A percentile compares a stretch with the other conserved stretches of the same genome.
These are phyloP conservation scores for Tarenaya hassleriana DNA, from an alignment of 345 rosid species.

Conservation along the genomic window DNA sequence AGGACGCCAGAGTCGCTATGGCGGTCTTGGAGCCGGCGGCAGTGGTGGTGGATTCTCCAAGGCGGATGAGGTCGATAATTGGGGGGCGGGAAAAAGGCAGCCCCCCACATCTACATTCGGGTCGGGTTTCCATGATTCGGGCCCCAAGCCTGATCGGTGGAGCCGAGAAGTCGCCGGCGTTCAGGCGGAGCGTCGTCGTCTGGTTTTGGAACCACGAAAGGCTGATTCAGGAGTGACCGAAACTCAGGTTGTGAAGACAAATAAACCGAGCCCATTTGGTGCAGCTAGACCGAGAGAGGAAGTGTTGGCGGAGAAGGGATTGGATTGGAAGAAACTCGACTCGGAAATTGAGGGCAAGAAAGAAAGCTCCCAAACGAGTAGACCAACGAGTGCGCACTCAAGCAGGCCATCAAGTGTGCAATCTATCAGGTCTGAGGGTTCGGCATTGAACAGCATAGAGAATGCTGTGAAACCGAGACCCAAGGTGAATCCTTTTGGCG, in stretches of 20 bases:
- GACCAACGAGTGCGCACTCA: constrained; percentile 26
- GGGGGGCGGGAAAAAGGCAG: constrained; percentile 57
- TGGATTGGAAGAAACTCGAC: constrained; percentile 90
- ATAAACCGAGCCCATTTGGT: constrained; percentile 75
- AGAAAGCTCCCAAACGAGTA: constrained; percentile 39
- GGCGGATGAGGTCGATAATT: constrained; percentile 82
- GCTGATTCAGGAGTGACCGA: constrained; percentile 40
- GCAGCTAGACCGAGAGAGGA: constrained; percentile 94
- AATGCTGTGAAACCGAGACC: constrained; percentile 58
- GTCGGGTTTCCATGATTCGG: constrained; percentile 55
- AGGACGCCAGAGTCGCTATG: constrained; percentile 48
- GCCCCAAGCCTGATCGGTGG: constrained; percentile 68
- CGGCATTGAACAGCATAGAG: constrained; percentile 45
- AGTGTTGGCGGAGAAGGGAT: constrained; percentile 85
- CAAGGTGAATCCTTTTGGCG: constrained; percentile 90
- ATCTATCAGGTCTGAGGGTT: constrained; percentile 71
- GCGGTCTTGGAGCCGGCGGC: constrained; percentile 42
- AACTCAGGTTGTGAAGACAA: constrained; percentile 33
- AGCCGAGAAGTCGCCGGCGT: constrained; percentile 40
- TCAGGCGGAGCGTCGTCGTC: constrained; percentile 53
- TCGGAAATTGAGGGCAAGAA: constrained; percentile 70
- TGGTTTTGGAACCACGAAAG: constrained; percentile 65
- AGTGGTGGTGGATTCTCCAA: constrained; percentile 46
- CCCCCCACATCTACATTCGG: constrained; percentile 46
- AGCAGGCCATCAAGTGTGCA: constrained; percentile 94